Evolutionary conservation across 768 basidiomycete genomes (phyloP).

Genomic region (Postia placenta): DNA sequence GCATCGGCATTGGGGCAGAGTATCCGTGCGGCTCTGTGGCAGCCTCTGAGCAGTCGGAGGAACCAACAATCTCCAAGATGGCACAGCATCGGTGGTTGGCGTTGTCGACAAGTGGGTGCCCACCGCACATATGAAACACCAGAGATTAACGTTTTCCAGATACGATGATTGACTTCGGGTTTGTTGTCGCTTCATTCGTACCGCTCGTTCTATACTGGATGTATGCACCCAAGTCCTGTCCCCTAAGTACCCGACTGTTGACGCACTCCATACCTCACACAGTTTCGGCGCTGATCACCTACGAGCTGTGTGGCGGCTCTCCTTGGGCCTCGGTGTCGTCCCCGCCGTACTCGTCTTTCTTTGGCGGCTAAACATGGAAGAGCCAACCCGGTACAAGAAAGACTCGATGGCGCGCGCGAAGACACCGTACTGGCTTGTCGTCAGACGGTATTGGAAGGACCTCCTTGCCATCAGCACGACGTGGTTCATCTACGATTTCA

Average conservation of each 20-base stretch:
- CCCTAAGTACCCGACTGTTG: too few species aligned
- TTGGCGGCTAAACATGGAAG: slow-evolving; percentile 83
- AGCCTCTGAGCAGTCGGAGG: slow-evolving; percentile 86
- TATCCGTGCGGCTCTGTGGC: slow-evolving; percentile 90
- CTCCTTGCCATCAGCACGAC: slow-evolving; percentile 68
- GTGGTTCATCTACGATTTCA: slow-evolving; percentile 87
- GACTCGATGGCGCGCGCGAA: slow-evolving; percentile 71
- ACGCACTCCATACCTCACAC: not conserved
- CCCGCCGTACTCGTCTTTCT: slow-evolving; percentile 78
- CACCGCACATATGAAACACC: not conserved
- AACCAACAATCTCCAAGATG: slow-evolving; percentile 67
- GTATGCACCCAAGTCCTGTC: slow-evolving; percentile 31
- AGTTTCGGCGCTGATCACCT: slow-evolving; percentile 79
- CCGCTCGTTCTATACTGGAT: slow-evolving; percentile 89
- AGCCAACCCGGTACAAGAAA: slow-evolving; percentile 67
- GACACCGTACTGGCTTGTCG: slow-evolving; percentile 71
- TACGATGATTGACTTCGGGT: slow-evolving; percentile 81
- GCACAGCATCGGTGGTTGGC: slow-evolving; percentile 85
- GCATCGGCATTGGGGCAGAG: slow-evolving; percentile 84
- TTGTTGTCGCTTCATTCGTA: slow-evolving; percentile 74
- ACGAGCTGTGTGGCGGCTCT: slow-evolving; percentile 81
- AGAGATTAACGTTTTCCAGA: slow-evolving; percentile 35
- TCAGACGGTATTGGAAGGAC: slow-evolving; percentile 77
- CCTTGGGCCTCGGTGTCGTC: slow-evolving; percentile 77
- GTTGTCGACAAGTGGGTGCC: slow-evolving; percentile 73